These are phyloP conservation scores for Phytophthora aleatoria DNA, from an alignment of 352 stramenopile species.

Conservation along the genomic window DNA sequence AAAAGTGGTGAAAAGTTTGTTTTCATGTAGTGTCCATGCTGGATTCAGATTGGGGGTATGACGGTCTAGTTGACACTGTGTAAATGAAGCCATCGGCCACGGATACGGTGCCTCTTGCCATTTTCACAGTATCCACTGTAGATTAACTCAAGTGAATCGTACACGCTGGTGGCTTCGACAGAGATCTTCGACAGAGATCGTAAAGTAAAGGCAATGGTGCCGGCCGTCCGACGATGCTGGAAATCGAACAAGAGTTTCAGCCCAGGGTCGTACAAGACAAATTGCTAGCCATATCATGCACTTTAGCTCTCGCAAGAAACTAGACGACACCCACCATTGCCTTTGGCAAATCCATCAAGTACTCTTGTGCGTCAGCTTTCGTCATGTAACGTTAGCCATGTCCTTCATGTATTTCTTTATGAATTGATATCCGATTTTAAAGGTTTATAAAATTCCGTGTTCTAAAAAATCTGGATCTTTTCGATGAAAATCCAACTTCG, in stretches of 20 bases:
- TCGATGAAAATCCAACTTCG: slow-evolving; percentile 29
- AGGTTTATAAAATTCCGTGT: neutral
- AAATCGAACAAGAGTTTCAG: too few relatives aligned
- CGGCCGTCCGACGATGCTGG: too few relatives aligned
- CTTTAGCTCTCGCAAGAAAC: too few relatives aligned
- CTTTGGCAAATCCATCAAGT: too few relatives aligned
- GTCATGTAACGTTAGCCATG: slow-evolving; percentile 1
- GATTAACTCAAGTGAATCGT: neutral
- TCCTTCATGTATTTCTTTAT: neutral
- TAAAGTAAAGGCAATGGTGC: too few relatives aligned
- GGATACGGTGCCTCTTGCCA: neutral
- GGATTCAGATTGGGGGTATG: slow-evolving; percentile 1
- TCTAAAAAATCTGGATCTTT: slow-evolving; percentile 20
- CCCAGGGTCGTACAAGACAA: too few relatives aligned
- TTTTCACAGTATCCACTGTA: slow-evolving; percentile 6
- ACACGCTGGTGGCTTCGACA: too few relatives aligned
- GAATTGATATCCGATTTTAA: neutral
- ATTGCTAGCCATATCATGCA: too few relatives aligned
- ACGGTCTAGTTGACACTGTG: too few relatives aligned
- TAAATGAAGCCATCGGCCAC: slow-evolving; percentile 13
- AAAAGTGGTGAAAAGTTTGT: neutral
- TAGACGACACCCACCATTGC: too few relatives aligned
- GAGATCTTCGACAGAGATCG: too few relatives aligned
- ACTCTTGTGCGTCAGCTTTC: neutral
- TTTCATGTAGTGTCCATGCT: neutral